Conservation (phyloP, 768 basidiomycete genomes). For the Trametes gibbosa region DNA sequence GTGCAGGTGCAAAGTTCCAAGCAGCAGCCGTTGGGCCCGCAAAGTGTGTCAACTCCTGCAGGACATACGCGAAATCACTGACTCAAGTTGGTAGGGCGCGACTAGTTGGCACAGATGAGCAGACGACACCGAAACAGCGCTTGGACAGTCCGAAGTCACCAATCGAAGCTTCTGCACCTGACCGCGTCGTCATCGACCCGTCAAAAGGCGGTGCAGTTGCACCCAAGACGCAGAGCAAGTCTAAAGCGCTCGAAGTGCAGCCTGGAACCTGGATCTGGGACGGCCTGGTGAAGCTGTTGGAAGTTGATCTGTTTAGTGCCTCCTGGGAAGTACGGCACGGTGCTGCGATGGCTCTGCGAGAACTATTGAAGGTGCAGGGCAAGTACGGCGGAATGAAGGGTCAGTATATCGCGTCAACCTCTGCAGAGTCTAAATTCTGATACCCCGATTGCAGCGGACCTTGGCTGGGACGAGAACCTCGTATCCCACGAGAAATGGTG, state of each 20-base stretch:
- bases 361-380: constrained; percentile 83
- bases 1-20: constrained; percentile 58
- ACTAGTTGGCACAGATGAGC: constrained; percentile 65
- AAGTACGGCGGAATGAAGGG: constrained; percentile 80
- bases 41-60: constrained; percentile 44
- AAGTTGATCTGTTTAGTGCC: constrained; percentile 79
- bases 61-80: background rate
- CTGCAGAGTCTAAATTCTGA: too few species aligned
- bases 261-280: constrained; percentile 86
- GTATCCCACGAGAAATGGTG: constrained; percentile 82
- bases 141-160: constrained; percentile 53
- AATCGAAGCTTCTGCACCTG: constrained; percentile 47
- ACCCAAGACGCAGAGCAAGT: constrained; percentile 73
- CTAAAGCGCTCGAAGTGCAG: constrained; percentile 72
- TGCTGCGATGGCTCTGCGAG: constrained; percentile 86
- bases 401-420: constrained; percentile 27
- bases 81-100: constrained; percentile 52
- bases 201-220: constrained; percentile 82
- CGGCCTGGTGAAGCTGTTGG: constrained; percentile 73
- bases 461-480: constrained; percentile 56
- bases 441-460: constrained; percentile 40
- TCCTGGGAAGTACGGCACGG: constrained; percentile 96
- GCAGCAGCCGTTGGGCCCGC: constrained; percentile 54
- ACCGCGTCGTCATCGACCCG: constrained; percentile 69
- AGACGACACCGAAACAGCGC: constrained; percentile 44